Percentiles rank a stretch among this genome's conserved stretches.
phyloP scores from a whole-genome alignment of 495 filamentous ascomycete species.

The Chaetomium tenue region DNA sequence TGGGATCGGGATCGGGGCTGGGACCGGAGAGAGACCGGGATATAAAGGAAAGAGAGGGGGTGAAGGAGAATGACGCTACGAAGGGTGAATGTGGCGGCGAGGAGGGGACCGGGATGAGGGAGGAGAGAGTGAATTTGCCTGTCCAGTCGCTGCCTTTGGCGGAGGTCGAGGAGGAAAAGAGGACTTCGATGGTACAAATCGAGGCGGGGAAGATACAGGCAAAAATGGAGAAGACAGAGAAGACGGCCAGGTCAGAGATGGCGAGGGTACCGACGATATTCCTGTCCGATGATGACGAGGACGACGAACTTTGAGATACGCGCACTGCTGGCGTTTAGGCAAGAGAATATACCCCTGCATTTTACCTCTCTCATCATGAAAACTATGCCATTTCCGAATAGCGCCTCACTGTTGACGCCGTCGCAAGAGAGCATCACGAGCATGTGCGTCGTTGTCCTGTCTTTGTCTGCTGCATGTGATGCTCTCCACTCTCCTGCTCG shows the following conservation, averaged over 20 bases:
- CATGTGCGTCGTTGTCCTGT: too few species aligned
- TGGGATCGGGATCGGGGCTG: neutral
- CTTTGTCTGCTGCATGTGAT: conserved; percentile 22
- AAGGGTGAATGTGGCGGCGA: neutral
- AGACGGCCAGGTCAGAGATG: conserved; percentile 3
- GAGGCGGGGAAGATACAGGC: neutral
- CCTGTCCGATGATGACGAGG: conserved; percentile 31
- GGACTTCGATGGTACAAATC: neutral
- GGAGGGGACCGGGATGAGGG: conserved; percentile 5
- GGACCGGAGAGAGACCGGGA: neutral
- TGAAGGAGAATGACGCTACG: neutral
- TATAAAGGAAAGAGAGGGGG: neutral
- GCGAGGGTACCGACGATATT: conserved; percentile 25
- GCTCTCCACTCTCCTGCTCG: neutral
- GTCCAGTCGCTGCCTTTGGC: neutral
- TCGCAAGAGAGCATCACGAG: neutral
- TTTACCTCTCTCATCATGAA: neutral
- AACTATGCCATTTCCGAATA: too few species aligned
- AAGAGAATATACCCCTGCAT: conserved; percentile 16
- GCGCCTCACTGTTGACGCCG: too few species aligned
- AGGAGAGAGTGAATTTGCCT: conserved; percentile 3
- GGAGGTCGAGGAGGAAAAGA: conserved; percentile 11
- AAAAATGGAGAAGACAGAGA: neutral
- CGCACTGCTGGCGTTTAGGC: neutral
- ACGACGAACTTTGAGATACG: conserved; percentile 29